phyloP scores from a whole-genome alignment of 129 eudicot genomes.

The Lonicera japonica region DNA sequence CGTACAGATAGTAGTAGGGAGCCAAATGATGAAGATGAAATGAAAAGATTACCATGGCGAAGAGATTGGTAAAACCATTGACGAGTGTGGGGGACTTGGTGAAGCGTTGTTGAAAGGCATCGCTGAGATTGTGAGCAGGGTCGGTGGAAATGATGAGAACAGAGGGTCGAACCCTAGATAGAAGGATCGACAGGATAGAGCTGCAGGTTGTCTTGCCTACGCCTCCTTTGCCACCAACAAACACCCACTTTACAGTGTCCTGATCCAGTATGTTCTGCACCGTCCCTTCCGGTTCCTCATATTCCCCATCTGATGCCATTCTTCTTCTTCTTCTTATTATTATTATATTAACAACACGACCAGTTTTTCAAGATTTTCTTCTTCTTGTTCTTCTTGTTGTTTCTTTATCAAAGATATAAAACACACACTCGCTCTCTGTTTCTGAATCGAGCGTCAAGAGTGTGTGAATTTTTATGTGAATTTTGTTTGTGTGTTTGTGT shows the following conservation, averaged over 20 bases:
- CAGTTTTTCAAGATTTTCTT: no score
- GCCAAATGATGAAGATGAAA: no score
- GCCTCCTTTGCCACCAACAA: constrained; percentile 98
- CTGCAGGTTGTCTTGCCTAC: constrained; percentile 99
- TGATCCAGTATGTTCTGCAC: constrained; percentile 75
- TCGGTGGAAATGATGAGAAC: constrained; percentile 95
- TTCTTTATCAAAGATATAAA: no score
- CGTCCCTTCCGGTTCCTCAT: constrained; percentile 64
- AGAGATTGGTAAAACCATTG: constrained; percentile 84
- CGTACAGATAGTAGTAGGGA: no score
- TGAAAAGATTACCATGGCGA: constrained; percentile 68
- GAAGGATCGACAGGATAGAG: constrained; percentile 71
- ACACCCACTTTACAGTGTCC: constrained; percentile 77
- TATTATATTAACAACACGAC: no score
- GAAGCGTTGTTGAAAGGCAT: constrained; percentile 91
- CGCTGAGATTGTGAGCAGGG: constrained; percentile 97
- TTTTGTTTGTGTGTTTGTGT: no score
- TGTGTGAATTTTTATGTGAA: no score
- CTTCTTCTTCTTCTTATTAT: no score
- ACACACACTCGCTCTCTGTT: no score
- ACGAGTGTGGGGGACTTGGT: constrained; percentile 84
- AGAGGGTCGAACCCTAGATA: constrained; percentile 64
- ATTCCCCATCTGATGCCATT: no score
- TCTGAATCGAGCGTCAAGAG: no score
- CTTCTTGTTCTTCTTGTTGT: no score